A percentile compares a stretch with the other conserved stretches of the same genome.
These are phyloP conservation scores for Chaetomiaceae sp. DNA, from an alignment of 2,329 filamentous ascomycete species.

Conservation along the genomic window DNA sequence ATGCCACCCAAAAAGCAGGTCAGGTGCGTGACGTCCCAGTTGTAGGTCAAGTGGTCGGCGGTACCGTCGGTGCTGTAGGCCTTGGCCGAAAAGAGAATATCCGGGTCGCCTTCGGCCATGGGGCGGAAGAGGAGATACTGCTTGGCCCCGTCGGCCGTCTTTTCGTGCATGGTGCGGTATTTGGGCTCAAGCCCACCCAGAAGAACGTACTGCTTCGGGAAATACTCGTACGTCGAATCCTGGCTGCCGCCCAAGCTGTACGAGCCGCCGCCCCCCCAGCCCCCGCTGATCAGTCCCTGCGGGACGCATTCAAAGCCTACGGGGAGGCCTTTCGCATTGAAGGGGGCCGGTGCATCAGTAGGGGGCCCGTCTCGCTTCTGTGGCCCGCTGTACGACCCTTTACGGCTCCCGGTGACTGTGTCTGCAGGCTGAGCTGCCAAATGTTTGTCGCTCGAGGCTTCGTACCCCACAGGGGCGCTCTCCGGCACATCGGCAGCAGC, in stretches of 20 bases:
- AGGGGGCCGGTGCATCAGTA: conserved; percentile 21
- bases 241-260: conserved; percentile 61
- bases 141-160: conserved; percentile 61
- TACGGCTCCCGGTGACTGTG: neutral
- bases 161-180: conserved; percentile 68
- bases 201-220: conserved; percentile 67
- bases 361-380: conserved; percentile 6
- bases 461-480: neutral
- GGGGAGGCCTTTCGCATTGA: conserved; percentile 33
- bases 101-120: conserved; percentile 60
- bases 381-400: neutral
- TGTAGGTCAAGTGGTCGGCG: conserved; percentile 36
- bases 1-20: conserved; percentile 68
- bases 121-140: conserved; percentile 73
- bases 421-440: conserved; percentile 8
- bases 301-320: conserved; percentile 48
- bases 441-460: conserved; percentile 3
- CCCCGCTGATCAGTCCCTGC: conserved; percentile 52
- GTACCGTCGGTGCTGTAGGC: conserved; percentile 43
- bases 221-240: conserved; percentile 69
- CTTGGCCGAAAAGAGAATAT: conserved; percentile 71
- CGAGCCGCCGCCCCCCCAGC: conserved; percentile 43
- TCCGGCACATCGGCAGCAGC: conserved; percentile 22
- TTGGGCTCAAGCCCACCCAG: conserved; percentile 69
- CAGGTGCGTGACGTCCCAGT: conserved; percentile 60